These are phyloP conservation scores for Athelia psychrophila DNA, from an alignment of 1,284 basidiomycete species.

Conservation along the genomic window DNA sequence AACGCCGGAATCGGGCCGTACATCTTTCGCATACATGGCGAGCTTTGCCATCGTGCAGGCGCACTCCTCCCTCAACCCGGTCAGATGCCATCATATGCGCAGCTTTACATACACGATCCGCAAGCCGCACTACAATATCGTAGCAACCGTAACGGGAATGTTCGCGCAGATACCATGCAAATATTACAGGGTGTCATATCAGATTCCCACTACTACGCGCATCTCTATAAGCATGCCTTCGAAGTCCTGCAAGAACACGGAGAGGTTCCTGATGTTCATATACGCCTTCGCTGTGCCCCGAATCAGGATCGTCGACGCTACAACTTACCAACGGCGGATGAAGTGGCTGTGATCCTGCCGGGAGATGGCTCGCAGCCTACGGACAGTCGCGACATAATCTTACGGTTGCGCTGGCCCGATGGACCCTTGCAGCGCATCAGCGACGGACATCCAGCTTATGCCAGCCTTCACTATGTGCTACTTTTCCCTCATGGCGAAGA, in stretches of 20 bases:
- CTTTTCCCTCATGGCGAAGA: neutral
- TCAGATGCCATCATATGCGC: neutral
- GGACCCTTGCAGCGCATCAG: neutral
- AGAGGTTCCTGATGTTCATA: neutral
- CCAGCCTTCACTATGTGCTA: neutral
- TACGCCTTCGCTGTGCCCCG: neutral
- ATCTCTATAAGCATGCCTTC: neutral
- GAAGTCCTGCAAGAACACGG: neutral
- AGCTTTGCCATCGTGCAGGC: neutral
- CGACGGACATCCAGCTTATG: neutral
- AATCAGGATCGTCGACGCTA: neutral
- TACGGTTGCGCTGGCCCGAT: neutral
- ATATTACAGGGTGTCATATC: neutral
- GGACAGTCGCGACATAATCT: neutral
- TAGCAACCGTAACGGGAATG: neutral
- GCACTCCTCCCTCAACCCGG: neutral
- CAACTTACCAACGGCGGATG: neutral
- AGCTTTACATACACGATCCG: neutral
- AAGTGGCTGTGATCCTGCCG: neutral
- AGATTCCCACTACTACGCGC: neutral
- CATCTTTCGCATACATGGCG: neutral
- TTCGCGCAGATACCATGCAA: neutral
- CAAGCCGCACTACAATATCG: neutral
- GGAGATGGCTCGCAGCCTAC: neutral
- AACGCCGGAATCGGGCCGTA: neutral